Percentiles rank a stretch among this genome's conserved stretches.
phyloP scores from a whole-genome alignment of 768 basidiomycete species.

The Termitomyces eurrhizus region DNA sequence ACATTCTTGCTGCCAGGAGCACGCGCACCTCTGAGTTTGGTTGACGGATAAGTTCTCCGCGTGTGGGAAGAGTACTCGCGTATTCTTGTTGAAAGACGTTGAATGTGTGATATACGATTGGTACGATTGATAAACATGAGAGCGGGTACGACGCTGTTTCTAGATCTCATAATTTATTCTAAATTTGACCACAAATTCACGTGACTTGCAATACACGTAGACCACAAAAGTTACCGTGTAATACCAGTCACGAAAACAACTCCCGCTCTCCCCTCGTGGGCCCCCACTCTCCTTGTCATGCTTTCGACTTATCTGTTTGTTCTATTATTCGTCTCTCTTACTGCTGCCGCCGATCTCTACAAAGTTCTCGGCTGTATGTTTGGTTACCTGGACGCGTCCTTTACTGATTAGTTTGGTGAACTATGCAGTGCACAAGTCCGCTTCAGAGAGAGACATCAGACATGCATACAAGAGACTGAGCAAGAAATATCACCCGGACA shows the following conservation, averaged over 20 bases:
- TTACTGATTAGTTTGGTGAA: slow-evolving; percentile 13
- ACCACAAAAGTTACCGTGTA: slow-evolving; percentile 5
- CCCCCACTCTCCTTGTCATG: slow-evolving; percentile 25
- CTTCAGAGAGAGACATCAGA: slow-evolving; percentile 85
- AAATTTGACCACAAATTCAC: slow-evolving; percentile 2
- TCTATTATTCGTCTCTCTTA: slow-evolving; percentile 34
- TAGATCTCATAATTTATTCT: not conserved
- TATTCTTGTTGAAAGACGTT: slow-evolving; percentile 1
- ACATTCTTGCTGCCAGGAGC: not conserved
- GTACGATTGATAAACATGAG: slow-evolving; percentile 16
- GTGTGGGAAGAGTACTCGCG: slow-evolving; percentile 9
- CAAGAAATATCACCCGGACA: slow-evolving; percentile 91
- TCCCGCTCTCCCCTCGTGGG: slow-evolving; percentile 8
- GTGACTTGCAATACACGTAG: slow-evolving; percentile 20
- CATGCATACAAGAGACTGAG: slow-evolving; percentile 90
- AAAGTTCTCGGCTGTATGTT: slow-evolving; percentile 76
- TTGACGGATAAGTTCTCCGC: slow-evolving; percentile 24
- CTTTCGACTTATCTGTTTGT: slow-evolving; percentile 31
- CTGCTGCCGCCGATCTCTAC: slow-evolving; percentile 70
- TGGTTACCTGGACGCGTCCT: slow-evolving; percentile 17
- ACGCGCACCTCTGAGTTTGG: slow-evolving; percentile 33
- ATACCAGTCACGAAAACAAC: not conserved
- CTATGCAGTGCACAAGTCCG: slow-evolving; percentile 58
- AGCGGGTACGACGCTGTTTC: not conserved
- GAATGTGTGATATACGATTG: slow-evolving; percentile 15